Evolutionary conservation across 148 eudicot genomes (phyloP), one percentile per base, ranked within the genome.

Genomic region (Heliamphora exappendiculata): DNA sequence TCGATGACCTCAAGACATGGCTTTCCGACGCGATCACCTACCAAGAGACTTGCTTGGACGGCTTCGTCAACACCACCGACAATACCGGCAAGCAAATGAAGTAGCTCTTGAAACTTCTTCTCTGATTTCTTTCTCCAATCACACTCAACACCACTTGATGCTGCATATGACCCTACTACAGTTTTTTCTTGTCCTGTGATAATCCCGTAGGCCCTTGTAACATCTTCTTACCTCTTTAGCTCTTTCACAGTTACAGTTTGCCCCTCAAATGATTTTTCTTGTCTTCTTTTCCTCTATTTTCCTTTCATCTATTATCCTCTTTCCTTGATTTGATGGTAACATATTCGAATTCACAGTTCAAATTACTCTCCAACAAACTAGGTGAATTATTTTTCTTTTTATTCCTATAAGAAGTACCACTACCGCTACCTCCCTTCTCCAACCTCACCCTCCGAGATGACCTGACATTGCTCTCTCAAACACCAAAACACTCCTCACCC

Each of bases 51-150:
- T n/a, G n/a, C n/a, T n/a, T n/a, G n/a, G n/a, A n/a, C n/a, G n/a
- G n/a, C n/a, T n/a, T n/a, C n/a, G n/a, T n/a, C n/a, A n/a, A n/a
- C n/a, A n/a, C n/a, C n/a, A n/a, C n/a, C n/a, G n/a, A n/a, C n/a
- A n/a, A n/a, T n/a, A n/a, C n/a, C n/a, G n/a, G n/a, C n/a, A n/a
- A n/a, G n/a, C n/a, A n/a, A n/a, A n/a, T n/a, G n/a, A n/a, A n/a
- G n/a, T n/a, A n/a, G n/a, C n/a, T n/a, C n/a, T n/a, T n/a, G n/a
- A 74, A 90, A 90, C 85, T 87, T 94, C 79, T 90, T 94, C 88
- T 88, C 97, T 2, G 93, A 86, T 79, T 86, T 87, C 79, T 90
- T 94, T 79, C 92, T 89, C 84, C 87, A 88, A 75, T 89, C 90
- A 64, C 77, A 83, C 78, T 87, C 87, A 2, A 69, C 74, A 42